phyloP scores from a whole-genome alignment of 2,329 filamentous ascomycete genomes.

The Colletotrichum zoysiae region DNA sequence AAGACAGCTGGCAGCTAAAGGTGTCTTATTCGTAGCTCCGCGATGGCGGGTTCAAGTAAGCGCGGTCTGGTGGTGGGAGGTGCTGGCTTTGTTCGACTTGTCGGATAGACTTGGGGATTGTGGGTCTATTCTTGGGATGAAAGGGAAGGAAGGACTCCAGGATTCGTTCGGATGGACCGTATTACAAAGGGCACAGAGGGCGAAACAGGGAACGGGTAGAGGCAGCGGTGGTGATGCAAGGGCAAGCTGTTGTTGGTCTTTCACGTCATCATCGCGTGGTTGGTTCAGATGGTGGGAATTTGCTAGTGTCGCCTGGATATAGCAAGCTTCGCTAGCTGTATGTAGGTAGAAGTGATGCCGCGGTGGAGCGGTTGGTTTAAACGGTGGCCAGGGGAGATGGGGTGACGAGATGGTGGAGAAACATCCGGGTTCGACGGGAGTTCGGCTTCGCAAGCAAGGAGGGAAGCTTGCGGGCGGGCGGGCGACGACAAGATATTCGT shows the following conservation, averaged over 20 bases:
- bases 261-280: constrained; percentile 42
- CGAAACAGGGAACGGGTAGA: constrained; percentile 34
- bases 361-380: constrained; percentile 26
- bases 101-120: constrained; percentile 8
- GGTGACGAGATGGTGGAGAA: constrained; percentile 1
- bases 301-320: constrained; percentile 22
- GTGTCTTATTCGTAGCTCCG: constrained; percentile 12
- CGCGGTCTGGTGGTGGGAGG: constrained; percentile 1
- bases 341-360: neutral
- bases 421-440: constrained; percentile 22
- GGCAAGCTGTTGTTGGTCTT: constrained; percentile 29
- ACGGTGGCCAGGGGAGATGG: constrained; percentile 22
- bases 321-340: constrained; percentile 11
- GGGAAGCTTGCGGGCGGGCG: constrained; percentile 31
- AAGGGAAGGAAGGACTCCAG: constrained; percentile 16
- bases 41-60: constrained; percentile 18
- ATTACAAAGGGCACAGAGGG: constrained; percentile 29
- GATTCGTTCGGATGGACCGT: constrained; percentile 13
- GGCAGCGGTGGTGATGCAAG: constrained; percentile 32
- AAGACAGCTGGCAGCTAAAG: neutral
- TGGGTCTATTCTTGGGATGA: constrained; percentile 21
- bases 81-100: constrained; percentile 19
- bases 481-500: constrained; percentile 20
- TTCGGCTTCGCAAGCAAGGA: constrained; percentile 25
- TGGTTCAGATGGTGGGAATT: constrained; percentile 30